phyloP scores from a whole-genome alignment of 495 filamentous ascomycete species.

The Penicillium odoratum region DNA sequence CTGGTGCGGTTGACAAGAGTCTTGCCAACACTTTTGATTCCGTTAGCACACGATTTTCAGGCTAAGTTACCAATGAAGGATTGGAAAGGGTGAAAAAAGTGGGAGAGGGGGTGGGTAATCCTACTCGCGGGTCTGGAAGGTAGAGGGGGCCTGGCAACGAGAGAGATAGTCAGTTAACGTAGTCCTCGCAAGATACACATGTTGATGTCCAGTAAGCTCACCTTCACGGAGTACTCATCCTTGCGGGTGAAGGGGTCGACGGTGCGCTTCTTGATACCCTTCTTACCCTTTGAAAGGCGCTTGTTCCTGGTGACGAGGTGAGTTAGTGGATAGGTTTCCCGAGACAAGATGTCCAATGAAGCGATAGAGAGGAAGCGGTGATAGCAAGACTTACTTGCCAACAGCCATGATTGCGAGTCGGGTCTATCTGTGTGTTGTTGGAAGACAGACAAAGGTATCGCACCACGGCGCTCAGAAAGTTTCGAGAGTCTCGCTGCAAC shows the following conservation, averaged over 20 bases:
- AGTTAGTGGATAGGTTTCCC: conserved; percentile 9
- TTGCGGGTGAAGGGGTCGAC: conserved; percentile 97
- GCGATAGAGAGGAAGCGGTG: conserved; percentile 12
- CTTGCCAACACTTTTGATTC: conserved; percentile 80
- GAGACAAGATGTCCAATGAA: conserved; percentile 4
- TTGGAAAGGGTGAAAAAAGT: neutral
- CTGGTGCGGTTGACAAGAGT: conserved; percentile 98
- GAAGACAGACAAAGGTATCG: conserved; percentile 48
- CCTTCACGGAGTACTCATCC: conserved; percentile 98
- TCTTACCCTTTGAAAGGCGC: conserved; percentile 99
- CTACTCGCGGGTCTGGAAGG: conserved; percentile 96
- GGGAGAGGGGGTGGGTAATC: conserved; percentile 29
- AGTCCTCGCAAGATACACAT: neutral
- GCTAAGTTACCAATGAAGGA: neutral
- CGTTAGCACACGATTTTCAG: neutral
- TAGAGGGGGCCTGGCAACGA: conserved; percentile 75
- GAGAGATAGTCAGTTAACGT: conserved; percentile 28
- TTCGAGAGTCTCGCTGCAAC: conserved; percentile 39
- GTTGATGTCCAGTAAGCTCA: conserved; percentile 30
- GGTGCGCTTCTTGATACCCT: conserved; percentile 99
- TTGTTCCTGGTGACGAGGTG: conserved; percentile 76
- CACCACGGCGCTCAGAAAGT: conserved; percentile 41
- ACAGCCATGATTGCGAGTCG: conserved; percentile 81
- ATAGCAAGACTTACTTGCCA: conserved; percentile 68
- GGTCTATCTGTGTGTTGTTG: conserved; percentile 41